Evolutionary conservation across 768 basidiomycete species (phyloP).

Genomic region (Chalciporus sphaerocephalus): DNA sequence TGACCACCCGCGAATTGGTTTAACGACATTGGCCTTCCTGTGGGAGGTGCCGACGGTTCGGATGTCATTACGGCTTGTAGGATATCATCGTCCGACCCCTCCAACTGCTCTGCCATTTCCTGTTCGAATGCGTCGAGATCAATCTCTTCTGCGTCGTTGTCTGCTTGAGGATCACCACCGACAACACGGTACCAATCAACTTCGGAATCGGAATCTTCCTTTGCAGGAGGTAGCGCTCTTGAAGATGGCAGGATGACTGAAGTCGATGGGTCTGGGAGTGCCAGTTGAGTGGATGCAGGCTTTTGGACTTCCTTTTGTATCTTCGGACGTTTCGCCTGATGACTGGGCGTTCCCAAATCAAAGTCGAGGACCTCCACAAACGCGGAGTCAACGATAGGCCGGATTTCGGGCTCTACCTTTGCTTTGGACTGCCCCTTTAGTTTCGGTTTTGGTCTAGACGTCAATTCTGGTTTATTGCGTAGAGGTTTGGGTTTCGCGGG

Average conservation of each 20-base stretch:
- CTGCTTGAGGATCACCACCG: slow-evolving; percentile 20
- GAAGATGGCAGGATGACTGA: slow-evolving; percentile 30
- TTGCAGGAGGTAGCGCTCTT: slow-evolving; percentile 23
- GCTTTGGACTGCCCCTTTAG: slow-evolving; percentile 20
- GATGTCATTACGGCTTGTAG: slow-evolving; percentile 39
- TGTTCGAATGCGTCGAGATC: slow-evolving; percentile 34
- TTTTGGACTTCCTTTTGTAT: slow-evolving; percentile 21
- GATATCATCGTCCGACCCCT: slow-evolving; percentile 49
- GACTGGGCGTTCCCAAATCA: slow-evolving; percentile 47
- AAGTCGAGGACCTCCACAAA: slow-evolving; percentile 47
- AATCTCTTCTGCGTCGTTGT: slow-evolving; percentile 32
- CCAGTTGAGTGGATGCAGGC: slow-evolving; percentile 26
- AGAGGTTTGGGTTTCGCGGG: slow-evolving; percentile 34
- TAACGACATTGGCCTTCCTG: slow-evolving; percentile 44
- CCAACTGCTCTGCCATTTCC: slow-evolving; percentile 35
- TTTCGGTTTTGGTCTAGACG: slow-evolving; percentile 26
- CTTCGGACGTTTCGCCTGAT: slow-evolving; percentile 32
- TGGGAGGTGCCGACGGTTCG: slow-evolving; percentile 29
- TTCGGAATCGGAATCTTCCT: slow-evolving; percentile 41
- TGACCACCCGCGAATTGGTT: slow-evolving; percentile 44
- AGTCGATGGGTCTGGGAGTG: slow-evolving; percentile 36
- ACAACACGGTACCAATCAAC: slow-evolving; percentile 52
- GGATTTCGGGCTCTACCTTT: slow-evolving; percentile 20
- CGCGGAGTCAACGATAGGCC: slow-evolving; percentile 26
- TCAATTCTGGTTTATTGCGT: slow-evolving; percentile 20